Evolutionary conservation across 768 basidiomycete species (phyloP).

Genomic region (Inosperma sp.): DNA sequence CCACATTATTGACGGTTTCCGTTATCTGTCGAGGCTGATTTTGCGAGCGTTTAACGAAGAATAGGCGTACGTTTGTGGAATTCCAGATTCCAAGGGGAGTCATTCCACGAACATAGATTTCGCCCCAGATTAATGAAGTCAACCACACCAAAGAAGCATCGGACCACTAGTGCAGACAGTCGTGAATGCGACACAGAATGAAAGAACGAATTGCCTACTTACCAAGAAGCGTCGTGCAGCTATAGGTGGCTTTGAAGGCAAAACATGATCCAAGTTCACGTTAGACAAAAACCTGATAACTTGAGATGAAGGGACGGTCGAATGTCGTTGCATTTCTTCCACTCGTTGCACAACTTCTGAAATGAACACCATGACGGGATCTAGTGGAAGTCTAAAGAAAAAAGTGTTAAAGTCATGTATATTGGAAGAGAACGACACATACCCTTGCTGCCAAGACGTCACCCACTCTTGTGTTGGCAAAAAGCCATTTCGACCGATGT

Average conservation of each 20-base stretch:
- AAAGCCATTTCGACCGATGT: slow-evolving; percentile 87
- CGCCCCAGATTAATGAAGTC: slow-evolving; percentile 92
- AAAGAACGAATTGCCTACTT: slow-evolving; percentile 25
- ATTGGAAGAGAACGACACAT: slow-evolving; percentile 13
- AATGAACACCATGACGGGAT: slow-evolving; percentile 81
- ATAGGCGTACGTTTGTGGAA: slow-evolving; percentile 81
- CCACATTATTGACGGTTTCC: slow-evolving; percentile 75
- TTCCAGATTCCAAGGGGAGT: slow-evolving; percentile 88
- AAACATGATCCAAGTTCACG: slow-evolving; percentile 62
- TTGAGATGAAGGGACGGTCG: slow-evolving; percentile 56
- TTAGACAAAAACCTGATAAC: slow-evolving; percentile 73
- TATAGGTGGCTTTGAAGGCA: slow-evolving; percentile 60
- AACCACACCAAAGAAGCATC: slow-evolving; percentile 90
- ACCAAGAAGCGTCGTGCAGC: slow-evolving; percentile 74
- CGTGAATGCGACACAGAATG: background rate
- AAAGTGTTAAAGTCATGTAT: background rate
- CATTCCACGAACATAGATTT: slow-evolving; percentile 88
- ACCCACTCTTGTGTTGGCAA: slow-evolving; percentile 98
- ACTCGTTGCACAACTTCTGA: slow-evolving; percentile 85
- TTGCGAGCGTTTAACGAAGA: slow-evolving; percentile 86
- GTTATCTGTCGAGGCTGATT: slow-evolving; percentile 64
- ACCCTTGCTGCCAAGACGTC: slow-evolving; percentile 97
- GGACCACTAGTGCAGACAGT: slow-evolving; percentile 62
- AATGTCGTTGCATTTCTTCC: slow-evolving; percentile 72
- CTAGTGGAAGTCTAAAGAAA: slow-evolving; percentile 69